Conservation (phyloP, 208 protist genomes). For the Trypanosoma scelopori region DNA sequence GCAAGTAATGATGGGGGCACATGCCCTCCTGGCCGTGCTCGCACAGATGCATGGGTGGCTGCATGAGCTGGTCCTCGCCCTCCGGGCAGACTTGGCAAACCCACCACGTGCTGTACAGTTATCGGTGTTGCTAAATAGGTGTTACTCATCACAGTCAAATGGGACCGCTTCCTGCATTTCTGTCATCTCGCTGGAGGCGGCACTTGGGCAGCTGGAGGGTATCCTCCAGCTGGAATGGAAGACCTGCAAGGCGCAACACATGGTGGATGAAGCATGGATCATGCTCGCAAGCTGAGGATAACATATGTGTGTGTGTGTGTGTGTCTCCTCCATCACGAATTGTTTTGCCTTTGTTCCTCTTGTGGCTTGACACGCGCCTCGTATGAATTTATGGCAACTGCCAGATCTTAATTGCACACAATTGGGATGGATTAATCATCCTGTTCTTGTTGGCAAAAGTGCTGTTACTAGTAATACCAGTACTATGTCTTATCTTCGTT, state of each 20-base stretch:
- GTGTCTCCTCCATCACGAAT: too few species aligned
- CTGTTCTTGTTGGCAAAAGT: too few species aligned
- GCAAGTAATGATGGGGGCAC: constrained; percentile 26
- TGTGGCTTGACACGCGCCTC: too few species aligned
- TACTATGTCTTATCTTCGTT: too few species aligned
- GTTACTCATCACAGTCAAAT: not conserved
- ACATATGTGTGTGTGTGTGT: not conserved
- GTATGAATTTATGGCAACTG: too few species aligned
- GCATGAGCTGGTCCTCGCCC: constrained; percentile 52
- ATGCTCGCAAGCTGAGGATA: constrained; percentile 29
- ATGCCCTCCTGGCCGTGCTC: constrained; percentile 45
- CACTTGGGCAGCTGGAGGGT: constrained; percentile 11
- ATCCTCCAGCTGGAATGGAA: constrained; percentile 24
- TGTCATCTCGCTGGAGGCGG: constrained; percentile 15
- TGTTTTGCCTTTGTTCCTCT: too few species aligned
- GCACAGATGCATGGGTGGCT: constrained; percentile 57
- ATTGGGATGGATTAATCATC: too few species aligned
- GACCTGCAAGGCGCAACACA: constrained; percentile 35
- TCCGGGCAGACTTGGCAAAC: constrained; percentile 33
- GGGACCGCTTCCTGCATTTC: not conserved
- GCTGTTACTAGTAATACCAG: too few species aligned
- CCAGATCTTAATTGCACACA: too few species aligned
- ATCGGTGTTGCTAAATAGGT: constrained; percentile 7
- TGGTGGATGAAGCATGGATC: constrained; percentile 45
- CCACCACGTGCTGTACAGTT: constrained; percentile 36